Conservation (phyloP, 169 alveolate species). For the Cyclospora cayetanensis region DNA sequence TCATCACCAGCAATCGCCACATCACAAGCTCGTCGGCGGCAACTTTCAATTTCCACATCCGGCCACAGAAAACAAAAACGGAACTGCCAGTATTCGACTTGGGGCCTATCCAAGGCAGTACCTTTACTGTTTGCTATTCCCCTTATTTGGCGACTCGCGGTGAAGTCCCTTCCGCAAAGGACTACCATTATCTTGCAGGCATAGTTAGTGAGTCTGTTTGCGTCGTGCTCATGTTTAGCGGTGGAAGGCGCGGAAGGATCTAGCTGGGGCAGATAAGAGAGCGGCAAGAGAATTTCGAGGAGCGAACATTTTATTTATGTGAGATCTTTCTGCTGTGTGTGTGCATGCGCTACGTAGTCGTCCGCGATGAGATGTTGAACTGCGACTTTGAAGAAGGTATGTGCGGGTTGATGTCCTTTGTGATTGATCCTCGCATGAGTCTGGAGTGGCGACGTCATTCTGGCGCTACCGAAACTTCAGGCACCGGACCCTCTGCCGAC, state of each 20-base stretch:
- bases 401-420: slow-evolving; percentile 60
- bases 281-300: neutral
- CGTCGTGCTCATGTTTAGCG: too few relatives aligned
- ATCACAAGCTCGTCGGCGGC: slow-evolving; percentile 39
- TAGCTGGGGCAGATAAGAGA: neutral
- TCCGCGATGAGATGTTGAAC: slow-evolving; percentile 16
- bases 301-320: neutral
- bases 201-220: neutral
- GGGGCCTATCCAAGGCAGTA: slow-evolving; percentile 18
- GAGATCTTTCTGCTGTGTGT: too few relatives aligned
- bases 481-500: slow-evolving; percentile 77
- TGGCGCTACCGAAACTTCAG: slow-evolving; percentile 62
- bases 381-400: slow-evolving; percentile 72
- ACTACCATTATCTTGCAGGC: slow-evolving; percentile 67
- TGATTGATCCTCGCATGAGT: slow-evolving; percentile 30
- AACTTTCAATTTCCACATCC: slow-evolving; percentile 28
- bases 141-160: slow-evolving; percentile 40
- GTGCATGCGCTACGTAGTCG: neutral
- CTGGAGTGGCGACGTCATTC: slow-evolving; percentile 41
- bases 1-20: slow-evolving; percentile 22
- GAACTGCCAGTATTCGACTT: slow-evolving; percentile 57
- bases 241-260: neutral
- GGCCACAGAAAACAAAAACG: slow-evolving; percentile 48
- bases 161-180: neutral
- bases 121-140: slow-evolving; percentile 57